These are phyloP conservation scores for Tolypocladium endophyticum DNA, from an alignment of 2,329 filamentous ascomycete genomes.

Conservation along the genomic window DNA sequence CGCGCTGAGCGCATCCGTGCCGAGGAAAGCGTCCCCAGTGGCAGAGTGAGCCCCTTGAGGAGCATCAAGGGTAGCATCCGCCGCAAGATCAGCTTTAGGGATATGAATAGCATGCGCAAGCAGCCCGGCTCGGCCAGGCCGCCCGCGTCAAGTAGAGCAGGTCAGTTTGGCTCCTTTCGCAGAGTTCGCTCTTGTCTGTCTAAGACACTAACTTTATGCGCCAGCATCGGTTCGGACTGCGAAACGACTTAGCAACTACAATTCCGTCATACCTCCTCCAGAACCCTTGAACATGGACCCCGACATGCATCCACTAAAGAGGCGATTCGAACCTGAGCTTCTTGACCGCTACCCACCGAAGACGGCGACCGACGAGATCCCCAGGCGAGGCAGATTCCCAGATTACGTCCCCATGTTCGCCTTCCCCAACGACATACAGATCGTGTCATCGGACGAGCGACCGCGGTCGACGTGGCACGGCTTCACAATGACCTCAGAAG, in stretches of 20 bases:
- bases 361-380: constrained; percentile 66
- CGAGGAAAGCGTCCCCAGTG: constrained; percentile 50
- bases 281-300: constrained; percentile 83
- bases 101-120: constrained; percentile 91
- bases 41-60: constrained; percentile 44
- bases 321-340: constrained; percentile 90
- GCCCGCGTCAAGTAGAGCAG: constrained; percentile 39
- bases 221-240: constrained; percentile 64
- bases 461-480: constrained; percentile 98
- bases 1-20: constrained; percentile 72
- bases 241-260: constrained; percentile 89
- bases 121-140: constrained; percentile 67
- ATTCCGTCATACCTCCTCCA: constrained; percentile 90
- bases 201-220: constrained; percentile 19
- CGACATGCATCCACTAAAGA: constrained; percentile 90
- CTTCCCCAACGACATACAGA: constrained; percentile 95
- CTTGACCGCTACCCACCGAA: constrained; percentile 89
- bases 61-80: constrained; percentile 76
- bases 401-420: constrained; percentile 99
- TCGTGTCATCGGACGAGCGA: constrained; percentile 88
- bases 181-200: constrained; percentile 3
- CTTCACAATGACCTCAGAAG: constrained; percentile 92
- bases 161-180: constrained; percentile 22
- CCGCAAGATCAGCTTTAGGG: constrained; percentile 82
- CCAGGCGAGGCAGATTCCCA: constrained; percentile 75